Evolutionary conservation across 31 red algal genomes (phyloP).

Genomic region (Asparagopsis taxiformis): DNA sequence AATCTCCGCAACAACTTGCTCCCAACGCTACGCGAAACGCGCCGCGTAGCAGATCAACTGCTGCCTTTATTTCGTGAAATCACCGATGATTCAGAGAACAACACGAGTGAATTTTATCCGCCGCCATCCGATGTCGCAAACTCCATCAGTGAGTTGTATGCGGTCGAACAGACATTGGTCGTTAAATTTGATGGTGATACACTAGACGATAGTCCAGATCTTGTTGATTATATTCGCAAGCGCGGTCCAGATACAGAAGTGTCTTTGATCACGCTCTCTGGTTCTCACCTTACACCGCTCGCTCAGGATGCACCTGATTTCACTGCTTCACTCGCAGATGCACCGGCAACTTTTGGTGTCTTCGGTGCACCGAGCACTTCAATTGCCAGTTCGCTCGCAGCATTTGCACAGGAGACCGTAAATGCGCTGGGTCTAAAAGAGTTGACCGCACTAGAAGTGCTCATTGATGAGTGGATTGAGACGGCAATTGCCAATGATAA

Average conservation of each 20-base stretch:
- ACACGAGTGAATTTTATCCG: constrained; percentile 61
- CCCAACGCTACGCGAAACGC: constrained; percentile 11
- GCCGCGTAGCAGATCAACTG: constrained; percentile 34
- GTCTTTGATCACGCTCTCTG: constrained; percentile 12
- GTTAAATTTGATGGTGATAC: constrained; percentile 64
- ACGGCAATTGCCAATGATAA: constrained; percentile 11
- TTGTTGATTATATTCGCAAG: constrained; percentile 10
- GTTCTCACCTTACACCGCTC: constrained; percentile 73
- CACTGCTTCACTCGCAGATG: not conserved
- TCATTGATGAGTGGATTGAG: constrained; percentile 32
- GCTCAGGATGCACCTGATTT: constrained; percentile 38
- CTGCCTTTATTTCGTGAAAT: constrained; percentile 46
- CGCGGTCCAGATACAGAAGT: not conserved
- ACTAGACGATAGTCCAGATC: constrained; percentile 68
- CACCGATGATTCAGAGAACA: not conserved
- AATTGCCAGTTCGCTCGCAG: not conserved
- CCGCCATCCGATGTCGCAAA: constrained; percentile 23
- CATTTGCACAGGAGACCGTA: constrained; percentile 12
- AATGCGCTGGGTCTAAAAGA: constrained; percentile 9
- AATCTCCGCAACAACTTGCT: constrained; percentile 10
- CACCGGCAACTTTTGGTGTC: not conserved
- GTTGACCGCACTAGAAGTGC: constrained; percentile 9
- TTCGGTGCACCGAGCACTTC: not conserved
- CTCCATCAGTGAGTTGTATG: constrained; percentile 46
- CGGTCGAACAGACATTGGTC: constrained; percentile 46